These are phyloP conservation scores for Dispira simplex DNA, from an alignment of 192 early-diverging fungal species.

Conservation along the genomic window DNA sequence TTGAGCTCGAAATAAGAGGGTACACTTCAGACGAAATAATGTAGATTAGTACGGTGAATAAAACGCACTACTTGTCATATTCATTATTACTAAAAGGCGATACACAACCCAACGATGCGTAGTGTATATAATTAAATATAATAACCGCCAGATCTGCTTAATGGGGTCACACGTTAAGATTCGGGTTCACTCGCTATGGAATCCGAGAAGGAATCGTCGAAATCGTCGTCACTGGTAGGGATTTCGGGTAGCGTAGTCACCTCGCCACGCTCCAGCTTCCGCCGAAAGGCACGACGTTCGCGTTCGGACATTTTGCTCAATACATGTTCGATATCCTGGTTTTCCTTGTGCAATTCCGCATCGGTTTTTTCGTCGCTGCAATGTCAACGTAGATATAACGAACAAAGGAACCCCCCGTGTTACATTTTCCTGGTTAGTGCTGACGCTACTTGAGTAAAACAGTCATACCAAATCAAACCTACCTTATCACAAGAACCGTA, in stretches of 20 bases:
- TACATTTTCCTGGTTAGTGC: not conserved
- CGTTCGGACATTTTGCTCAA: constrained; percentile 64
- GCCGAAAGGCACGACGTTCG: constrained; percentile 60
- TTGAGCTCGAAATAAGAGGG: no score
- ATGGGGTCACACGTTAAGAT: no score
- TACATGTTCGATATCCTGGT: constrained; percentile 54
- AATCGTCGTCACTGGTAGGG: constrained; percentile 19
- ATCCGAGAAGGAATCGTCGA: constrained; percentile 12
- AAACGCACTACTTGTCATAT: no score
- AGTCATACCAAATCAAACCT: not conserved
- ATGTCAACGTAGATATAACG: not conserved
- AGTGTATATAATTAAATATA: no score
- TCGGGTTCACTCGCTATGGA: no score
- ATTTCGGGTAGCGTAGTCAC: constrained; percentile 18
- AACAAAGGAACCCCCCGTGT: not conserved
- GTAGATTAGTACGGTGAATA: no score
- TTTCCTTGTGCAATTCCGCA: constrained; percentile 45
- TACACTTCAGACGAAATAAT: no score
- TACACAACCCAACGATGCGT: no score
- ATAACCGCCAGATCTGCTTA: no score
- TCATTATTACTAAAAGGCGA: no score
- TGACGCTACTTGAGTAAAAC: not conserved
- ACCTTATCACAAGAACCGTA: constrained; percentile 5
- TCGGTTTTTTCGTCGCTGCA: constrained; percentile 35
- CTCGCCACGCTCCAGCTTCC: constrained; percentile 70